Conservation (phyloP, 441 rosid species). For the Rhodomyrtus psidioides region DNA sequence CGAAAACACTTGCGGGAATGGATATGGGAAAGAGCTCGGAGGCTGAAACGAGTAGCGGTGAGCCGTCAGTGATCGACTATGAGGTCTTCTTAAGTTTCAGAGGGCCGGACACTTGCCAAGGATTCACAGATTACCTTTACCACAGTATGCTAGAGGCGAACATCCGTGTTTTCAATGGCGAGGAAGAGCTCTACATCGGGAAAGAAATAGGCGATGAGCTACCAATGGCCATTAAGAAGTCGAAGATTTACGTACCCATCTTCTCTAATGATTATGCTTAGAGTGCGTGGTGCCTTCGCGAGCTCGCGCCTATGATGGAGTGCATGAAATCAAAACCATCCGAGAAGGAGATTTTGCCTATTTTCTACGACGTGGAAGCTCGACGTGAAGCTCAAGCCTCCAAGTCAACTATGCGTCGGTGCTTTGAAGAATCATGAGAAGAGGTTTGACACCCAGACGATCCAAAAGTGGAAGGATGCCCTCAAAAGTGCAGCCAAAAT, state of each 20-base stretch:
- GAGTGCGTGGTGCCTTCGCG: no score
- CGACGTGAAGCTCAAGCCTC: not conserved
- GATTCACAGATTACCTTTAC: not conserved
- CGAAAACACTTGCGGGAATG: not conserved
- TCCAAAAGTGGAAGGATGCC: not conserved
- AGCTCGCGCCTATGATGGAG: no score
- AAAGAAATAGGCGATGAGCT: not conserved
- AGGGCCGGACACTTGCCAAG: not conserved
- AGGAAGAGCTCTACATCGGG: not conserved
- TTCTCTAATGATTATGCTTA: no score
- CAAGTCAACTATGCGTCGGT: accelerated
- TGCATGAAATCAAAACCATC: no score
- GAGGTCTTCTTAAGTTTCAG: not conserved
- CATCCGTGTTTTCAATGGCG: not conserved
- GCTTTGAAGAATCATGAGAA: not conserved
- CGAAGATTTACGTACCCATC: no score
- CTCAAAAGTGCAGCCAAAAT: not conserved
- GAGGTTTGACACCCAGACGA: not conserved
- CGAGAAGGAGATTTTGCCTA: no score
- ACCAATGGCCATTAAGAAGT: no score
- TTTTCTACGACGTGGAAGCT: not conserved
- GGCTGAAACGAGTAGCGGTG: accelerated
- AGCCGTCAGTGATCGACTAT: not conserved
- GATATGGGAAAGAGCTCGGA: not conserved
- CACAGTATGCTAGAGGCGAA: not conserved